Conservation (phyloP, 176 grass and related monocot genomes). For the Cenchrus fungigraminus region DNA sequence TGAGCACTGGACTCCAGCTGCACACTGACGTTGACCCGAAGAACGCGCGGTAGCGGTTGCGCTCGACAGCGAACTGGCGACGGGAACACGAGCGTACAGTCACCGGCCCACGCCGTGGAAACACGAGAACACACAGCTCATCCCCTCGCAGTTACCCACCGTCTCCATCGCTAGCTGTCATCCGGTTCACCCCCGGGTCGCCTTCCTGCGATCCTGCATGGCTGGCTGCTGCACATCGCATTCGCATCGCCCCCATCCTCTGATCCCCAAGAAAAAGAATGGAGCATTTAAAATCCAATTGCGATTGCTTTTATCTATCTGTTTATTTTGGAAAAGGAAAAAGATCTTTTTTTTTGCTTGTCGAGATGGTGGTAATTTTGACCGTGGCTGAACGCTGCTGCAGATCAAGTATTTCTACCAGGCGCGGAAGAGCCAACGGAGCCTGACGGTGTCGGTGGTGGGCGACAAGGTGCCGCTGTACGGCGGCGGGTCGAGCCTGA, state of each 20-base stretch:
- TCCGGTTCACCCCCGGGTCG: background rate
- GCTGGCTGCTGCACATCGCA: background rate
- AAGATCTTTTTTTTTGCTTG: background rate
- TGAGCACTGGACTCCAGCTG: constrained; percentile 31
- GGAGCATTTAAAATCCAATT: background rate
- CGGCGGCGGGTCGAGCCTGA: constrained; percentile 71
- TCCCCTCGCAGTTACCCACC: background rate
- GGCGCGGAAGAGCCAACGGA: constrained; percentile 78
- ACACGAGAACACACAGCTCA: constrained; percentile 15
- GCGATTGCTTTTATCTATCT: background rate
- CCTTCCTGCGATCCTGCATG: background rate
- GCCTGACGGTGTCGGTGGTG: constrained; percentile 51
- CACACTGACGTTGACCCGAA: constrained; percentile 38
- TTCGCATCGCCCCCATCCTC: background rate
- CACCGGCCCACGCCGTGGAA: constrained; percentile 11
- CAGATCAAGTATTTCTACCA: constrained; percentile 94
- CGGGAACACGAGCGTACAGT: constrained; percentile 20
- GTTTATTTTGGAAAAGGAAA: background rate
- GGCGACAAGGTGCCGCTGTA: constrained; percentile 82
- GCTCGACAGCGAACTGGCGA: constrained; percentile 15
- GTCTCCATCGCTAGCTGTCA: background rate
- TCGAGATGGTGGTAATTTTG: background rate
- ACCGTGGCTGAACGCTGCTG: background rate
- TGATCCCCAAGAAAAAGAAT: background rate
- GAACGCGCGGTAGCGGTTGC: background rate